Evolutionary conservation across 2,329 filamentous ascomycete species (phyloP), one percentile per base, ranked within the genome.

Genomic region (Nemania abortiva): DNA sequence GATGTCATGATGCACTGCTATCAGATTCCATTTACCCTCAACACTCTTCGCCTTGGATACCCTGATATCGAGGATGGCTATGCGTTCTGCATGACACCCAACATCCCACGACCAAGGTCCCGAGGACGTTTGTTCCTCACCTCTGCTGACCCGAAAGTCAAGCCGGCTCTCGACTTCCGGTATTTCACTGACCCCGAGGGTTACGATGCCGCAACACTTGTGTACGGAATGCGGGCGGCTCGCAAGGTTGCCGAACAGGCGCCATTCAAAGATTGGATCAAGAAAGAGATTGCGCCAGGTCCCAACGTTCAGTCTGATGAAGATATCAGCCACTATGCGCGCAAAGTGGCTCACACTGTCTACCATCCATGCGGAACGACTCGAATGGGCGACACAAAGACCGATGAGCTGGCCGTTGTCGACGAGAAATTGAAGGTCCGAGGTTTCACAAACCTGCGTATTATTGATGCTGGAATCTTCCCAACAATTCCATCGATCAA

Each of bases 1-100:
- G 94, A 97, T 78, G 83, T 97, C 77, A 97, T 97, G 94, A 96
- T 96, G 92, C 94, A 97, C 84, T 97, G 94, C 87, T 97, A 97
- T 85, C 94, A 97, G 82, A 97, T 97, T 74, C 94, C 94, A 63
- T 97, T 97, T 83, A 92, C 91, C 71, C 89, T 94, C 74, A 97
- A 97, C 86, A 97, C 94, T 1, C 84, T 87, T 64, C 90, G 92
- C 49, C 87, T 97, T 11, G 94, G 94, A 73, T 97, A 90, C 77
- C 85, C 84, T 50, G 79, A 81, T 67, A 77, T 86, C 70, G 75
- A 87, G 70, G 89, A 95, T 73, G 92, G 91, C 69, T 91, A 95
- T 76, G 93, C 93, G 61, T 97, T 97, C 85, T 96, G 93, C 88
- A 96, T 96, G 91, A 96, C 93, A 18, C 93, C 93, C 76, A 96